Evolutionary conservation across 169 alveolate genomes (phyloP).

Genomic region (Babesia gibsoni): DNA sequence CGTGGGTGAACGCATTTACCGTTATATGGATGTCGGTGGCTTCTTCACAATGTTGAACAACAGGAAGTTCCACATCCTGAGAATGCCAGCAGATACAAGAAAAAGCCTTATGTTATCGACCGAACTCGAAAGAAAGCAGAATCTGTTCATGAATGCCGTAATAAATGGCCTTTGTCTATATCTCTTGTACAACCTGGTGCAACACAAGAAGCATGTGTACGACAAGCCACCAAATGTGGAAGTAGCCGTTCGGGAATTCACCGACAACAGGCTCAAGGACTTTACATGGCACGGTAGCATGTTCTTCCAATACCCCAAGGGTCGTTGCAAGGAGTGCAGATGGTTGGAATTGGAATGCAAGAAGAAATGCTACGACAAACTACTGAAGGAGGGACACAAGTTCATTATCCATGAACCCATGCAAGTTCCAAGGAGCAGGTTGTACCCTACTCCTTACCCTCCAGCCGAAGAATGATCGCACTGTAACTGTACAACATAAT

Average conservation of each 20-base stretch:
- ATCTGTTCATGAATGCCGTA: constrained; percentile 15
- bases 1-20: constrained; percentile 35
- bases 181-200: constrained; percentile 15
- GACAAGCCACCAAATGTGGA: constrained; percentile 60
- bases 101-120: constrained; percentile 32
- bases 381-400: constrained; percentile 77
- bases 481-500: background rate
- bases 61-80: constrained; percentile 54
- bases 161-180: constrained; percentile 9
- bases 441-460: constrained; percentile 79
- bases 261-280: constrained; percentile 75
- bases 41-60: constrained; percentile 46
- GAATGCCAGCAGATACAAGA: constrained; percentile 46
- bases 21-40: constrained; percentile 60
- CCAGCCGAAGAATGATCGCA: constrained; percentile 40
- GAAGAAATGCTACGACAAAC: constrained; percentile 75
- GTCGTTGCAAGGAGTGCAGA: constrained; percentile 82
- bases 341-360: constrained; percentile 83
- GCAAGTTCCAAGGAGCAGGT: constrained; percentile 70
- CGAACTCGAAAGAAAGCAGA: constrained; percentile 53
- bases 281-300: constrained; percentile 83
- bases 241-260: constrained; percentile 59
- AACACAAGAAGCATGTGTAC: constrained; percentile 36
- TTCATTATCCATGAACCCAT: constrained; percentile 80
- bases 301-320: constrained; percentile 76